Conservation (phyloP, 2,329 filamentous ascomycete genomes). For the Emericellopsis cladophorae region DNA sequence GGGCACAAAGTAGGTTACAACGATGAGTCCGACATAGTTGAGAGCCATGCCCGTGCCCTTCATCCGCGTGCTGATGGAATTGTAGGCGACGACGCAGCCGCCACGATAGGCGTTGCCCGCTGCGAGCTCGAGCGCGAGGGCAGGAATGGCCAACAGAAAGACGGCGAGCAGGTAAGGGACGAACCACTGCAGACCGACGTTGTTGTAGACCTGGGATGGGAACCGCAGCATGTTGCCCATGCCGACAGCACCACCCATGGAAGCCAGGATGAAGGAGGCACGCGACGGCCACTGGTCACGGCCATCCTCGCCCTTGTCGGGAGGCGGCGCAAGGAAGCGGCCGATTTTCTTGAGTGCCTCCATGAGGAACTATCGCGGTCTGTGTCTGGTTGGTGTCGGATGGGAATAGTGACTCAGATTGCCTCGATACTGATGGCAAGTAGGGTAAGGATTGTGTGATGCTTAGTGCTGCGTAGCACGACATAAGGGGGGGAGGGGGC, state of each 20-base stretch:
- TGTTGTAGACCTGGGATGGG: slow-evolving; percentile 41
- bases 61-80: slow-evolving; percentile 31
- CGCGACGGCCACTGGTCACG: slow-evolving; percentile 13
- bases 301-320: slow-evolving; percentile 10
- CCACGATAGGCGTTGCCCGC: slow-evolving; percentile 52
- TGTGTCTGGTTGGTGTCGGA: neutral
- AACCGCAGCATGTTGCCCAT: slow-evolving; percentile 41
- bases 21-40: slow-evolving; percentile 34
- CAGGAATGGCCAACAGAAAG: slow-evolving; percentile 38
- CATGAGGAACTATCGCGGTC: neutral
- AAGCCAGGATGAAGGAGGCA: slow-evolving; percentile 12
- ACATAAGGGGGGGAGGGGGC: no score
- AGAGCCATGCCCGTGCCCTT: slow-evolving; percentile 37
- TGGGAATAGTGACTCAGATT: neutral
- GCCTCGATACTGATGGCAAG: no score
- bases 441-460: no score
- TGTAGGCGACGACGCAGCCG: slow-evolving; percentile 34
- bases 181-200: slow-evolving; percentile 43
- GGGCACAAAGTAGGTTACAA: slow-evolving; percentile 38
- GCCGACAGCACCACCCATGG: slow-evolving; percentile 35
- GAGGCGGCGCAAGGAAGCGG: neutral
- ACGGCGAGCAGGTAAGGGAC: slow-evolving; percentile 39
- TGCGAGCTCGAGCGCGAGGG: slow-evolving; percentile 42
- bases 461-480: no score
- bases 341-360: neutral